Percentiles rank a stretch among this genome's conserved stretches.
Conservation (phyloP, 106 monocot species). For the Hemerocallis citrina region DNA sequence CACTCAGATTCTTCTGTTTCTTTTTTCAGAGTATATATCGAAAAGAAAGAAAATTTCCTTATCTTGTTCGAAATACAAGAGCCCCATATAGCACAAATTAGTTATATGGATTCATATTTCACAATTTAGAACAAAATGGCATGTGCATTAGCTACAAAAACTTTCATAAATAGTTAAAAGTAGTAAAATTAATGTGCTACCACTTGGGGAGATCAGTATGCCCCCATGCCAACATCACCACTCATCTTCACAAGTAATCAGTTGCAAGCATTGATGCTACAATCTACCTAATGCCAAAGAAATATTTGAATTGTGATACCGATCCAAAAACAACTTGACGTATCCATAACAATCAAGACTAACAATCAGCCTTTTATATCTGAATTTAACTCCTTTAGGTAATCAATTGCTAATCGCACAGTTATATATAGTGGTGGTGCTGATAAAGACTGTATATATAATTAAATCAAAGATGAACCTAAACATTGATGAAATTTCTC, state of each 20-base stretch:
- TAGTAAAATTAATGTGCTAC: no score
- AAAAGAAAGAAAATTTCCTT: no score
- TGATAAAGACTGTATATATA: not conserved
- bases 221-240: not conserved
- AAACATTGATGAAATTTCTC: not conserved
- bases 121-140: no score
- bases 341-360: not conserved
- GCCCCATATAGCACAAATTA: no score
- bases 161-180: no score
- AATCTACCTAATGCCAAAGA: slow-evolving; percentile 1
- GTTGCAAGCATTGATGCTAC: not conserved
- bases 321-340: slow-evolving; percentile 5
- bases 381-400: slow-evolving; percentile 10
- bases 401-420: slow-evolving; percentile 7
- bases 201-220: no score
- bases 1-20: no score
- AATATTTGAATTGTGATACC: not conserved
- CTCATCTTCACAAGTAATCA: slow-evolving; percentile 5
- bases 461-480: slow-evolving; percentile 7
- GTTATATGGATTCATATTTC: no score
- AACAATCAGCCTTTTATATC: slow-evolving; percentile 1
- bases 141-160: no score
- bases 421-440: slow-evolving; percentile 2
- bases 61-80: no score
- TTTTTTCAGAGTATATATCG: no score